Evolutionary conservation across 208 protist species (phyloP).

Genomic region (Wallacemonas sp.): DNA sequence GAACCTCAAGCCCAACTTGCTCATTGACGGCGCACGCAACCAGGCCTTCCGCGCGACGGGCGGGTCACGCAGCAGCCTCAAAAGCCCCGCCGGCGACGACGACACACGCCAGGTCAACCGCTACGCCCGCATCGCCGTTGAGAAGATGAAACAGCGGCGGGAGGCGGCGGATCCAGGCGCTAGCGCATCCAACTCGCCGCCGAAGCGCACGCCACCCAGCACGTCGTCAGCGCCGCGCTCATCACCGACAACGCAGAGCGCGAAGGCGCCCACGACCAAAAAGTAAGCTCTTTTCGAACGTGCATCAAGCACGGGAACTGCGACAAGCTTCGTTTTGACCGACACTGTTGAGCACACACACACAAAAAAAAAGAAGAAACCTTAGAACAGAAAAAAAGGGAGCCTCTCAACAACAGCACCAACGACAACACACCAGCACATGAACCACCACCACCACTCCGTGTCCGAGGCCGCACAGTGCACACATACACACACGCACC

Average conservation of each 20-base stretch:
- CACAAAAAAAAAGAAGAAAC: no score
- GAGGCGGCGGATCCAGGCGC: neutral
- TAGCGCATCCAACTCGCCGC: neutral
- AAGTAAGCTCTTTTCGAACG: neutral
- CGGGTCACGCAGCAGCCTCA: conserved; percentile 26
- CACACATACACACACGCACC: no score
- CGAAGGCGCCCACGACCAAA: neutral
- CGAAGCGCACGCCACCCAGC: neutral
- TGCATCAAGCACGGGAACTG: no score
- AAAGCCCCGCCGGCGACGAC: neutral
- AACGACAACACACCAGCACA: no score
- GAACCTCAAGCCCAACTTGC: conserved; percentile 70
- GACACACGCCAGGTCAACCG: neutral
- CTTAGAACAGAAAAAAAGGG: no score
- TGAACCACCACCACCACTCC: no score
- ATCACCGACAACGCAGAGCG: no score
- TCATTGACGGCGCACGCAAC: conserved; percentile 60
- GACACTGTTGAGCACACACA: no score
- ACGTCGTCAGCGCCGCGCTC: neutral
- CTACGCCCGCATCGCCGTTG: neutral
- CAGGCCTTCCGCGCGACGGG: conserved; percentile 36
- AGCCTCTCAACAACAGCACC: no score
- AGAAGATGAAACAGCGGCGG: conserved; percentile 6
- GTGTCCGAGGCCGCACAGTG: no score
- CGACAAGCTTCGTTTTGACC: neutral